A percentile compares a stretch with the other conserved stretches of the same genome.
Conservation (phyloP, 2,329 filamentous ascomycete genomes). For the Furcasterigmium furcatum region DNA sequence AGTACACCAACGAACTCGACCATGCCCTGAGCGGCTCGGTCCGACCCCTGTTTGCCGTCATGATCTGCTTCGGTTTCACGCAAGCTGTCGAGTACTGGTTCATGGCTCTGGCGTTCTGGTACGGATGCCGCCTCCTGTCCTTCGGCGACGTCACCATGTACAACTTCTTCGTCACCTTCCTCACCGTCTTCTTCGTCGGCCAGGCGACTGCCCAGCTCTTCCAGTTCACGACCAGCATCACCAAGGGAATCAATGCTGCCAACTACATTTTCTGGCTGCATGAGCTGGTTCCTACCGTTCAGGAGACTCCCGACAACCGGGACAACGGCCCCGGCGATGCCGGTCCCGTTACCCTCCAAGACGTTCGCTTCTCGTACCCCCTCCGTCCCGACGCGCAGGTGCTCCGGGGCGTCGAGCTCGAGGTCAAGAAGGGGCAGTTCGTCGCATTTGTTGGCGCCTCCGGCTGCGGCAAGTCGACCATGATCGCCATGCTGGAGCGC, state of each 20-base stretch:
- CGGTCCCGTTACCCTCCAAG: constrained; percentile 42
- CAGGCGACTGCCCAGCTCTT: constrained; percentile 38
- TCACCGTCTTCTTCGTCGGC: constrained; percentile 44
- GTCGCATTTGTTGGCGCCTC: constrained; percentile 53
- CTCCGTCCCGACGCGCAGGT: constrained; percentile 34
- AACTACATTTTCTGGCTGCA: constrained; percentile 49
- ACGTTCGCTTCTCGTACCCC: constrained; percentile 64
- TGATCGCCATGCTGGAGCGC: constrained; percentile 48
- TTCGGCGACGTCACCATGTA: constrained; percentile 32
- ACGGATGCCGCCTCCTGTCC: constrained; percentile 31
- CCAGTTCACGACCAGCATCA: constrained; percentile 48
- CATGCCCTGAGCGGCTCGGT: constrained; percentile 22
- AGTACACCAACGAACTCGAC: constrained; percentile 25
- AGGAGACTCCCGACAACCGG: constrained; percentile 35
- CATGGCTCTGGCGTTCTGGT: constrained; percentile 39
- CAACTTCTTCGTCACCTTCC: constrained; percentile 48
- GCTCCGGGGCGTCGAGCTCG: constrained; percentile 38
- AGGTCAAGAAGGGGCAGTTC: constrained; percentile 44
- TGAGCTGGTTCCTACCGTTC: constrained; percentile 35
- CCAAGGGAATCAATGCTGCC: constrained; percentile 43
- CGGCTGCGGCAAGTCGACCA: constrained; percentile 60
- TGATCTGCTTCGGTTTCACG: constrained; percentile 32
- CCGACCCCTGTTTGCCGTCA: constrained; percentile 25
- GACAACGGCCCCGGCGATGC: constrained; percentile 29
- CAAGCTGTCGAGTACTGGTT: constrained; percentile 33